A percentile compares a stretch with the other conserved stretches of the same genome.
Evolutionary conservation across 2,329 filamentous ascomycete genomes (phyloP).

Genomic region (Colletotrichum sp.): DNA sequence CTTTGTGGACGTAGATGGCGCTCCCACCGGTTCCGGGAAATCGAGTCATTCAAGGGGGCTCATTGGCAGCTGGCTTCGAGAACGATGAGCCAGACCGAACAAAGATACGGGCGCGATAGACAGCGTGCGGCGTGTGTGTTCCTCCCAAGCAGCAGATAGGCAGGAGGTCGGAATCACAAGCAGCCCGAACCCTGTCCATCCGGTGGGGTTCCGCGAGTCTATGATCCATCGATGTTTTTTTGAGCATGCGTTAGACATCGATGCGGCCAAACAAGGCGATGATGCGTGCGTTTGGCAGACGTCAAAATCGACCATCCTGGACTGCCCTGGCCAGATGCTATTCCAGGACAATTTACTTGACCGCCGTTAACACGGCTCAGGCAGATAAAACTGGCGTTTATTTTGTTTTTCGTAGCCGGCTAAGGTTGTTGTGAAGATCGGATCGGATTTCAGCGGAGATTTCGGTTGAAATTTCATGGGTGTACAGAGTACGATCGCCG

Average conservation of each 20-base stretch:
- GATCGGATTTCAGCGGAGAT: slow-evolving; percentile 18
- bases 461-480: slow-evolving; percentile 10
- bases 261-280: slow-evolving; percentile 17
- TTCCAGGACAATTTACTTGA: background rate
- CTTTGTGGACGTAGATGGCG: slow-evolving; percentile 11
- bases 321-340: background rate
- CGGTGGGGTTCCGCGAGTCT: slow-evolving; percentile 20
- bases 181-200: slow-evolving; percentile 6
- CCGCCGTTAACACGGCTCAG: background rate
- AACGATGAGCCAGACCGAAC: slow-evolving; percentile 2
- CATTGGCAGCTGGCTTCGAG: background rate
- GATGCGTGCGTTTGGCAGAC: slow-evolving; percentile 12
- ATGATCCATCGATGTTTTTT: slow-evolving; percentile 20
- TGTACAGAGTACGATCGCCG: background rate
- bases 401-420: background rate
- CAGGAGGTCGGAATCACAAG: slow-evolving; percentile 13
- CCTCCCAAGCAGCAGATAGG: slow-evolving; percentile 2
- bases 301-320: slow-evolving; percentile 12
- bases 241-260: slow-evolving; percentile 9
- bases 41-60: background rate
- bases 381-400: background rate
- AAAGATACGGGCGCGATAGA: slow-evolving; percentile 17
- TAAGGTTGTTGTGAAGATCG: background rate
- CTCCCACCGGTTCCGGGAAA: slow-evolving; percentile 2
- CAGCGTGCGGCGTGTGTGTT: background rate